Evolutionary conservation across 345 rosid genomes (phyloP).

Genomic region (Dovyalis caffra): DNA sequence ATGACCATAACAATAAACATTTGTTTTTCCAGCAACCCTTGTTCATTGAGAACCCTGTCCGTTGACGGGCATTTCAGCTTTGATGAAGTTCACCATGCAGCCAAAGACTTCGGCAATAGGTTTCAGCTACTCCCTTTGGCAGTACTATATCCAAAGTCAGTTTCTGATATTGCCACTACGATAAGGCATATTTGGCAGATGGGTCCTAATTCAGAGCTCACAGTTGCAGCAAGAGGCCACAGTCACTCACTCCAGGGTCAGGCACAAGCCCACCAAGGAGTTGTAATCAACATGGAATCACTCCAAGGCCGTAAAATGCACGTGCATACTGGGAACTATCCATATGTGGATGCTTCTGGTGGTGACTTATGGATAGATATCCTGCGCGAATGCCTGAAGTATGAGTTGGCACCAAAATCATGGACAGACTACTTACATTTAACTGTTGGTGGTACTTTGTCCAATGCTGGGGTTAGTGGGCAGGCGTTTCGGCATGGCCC

Average conservation of each 20-base stretch:
- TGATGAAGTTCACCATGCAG: slow-evolving; percentile 62
- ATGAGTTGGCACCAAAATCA: slow-evolving; percentile 32
- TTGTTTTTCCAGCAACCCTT: slow-evolving; percentile 61
- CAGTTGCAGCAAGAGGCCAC: slow-evolving; percentile 45
- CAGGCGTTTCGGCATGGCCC: slow-evolving; percentile 38
- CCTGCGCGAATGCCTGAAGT: slow-evolving; percentile 20
- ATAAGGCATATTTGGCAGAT: slow-evolving; percentile 75
- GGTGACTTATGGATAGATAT: slow-evolving; percentile 32
- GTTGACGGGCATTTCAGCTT: slow-evolving; percentile 73
- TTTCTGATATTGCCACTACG: slow-evolving; percentile 69
- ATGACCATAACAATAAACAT: slow-evolving; percentile 53
- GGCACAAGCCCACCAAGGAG: slow-evolving; percentile 25
- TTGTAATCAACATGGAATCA: slow-evolving; percentile 30
- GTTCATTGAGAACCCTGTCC: slow-evolving; percentile 55
- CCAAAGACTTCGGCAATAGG: slow-evolving; percentile 81
- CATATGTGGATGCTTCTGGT: slow-evolving; percentile 23
- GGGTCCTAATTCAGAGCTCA: slow-evolving; percentile 78
- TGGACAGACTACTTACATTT: slow-evolving; percentile 37
- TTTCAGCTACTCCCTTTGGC: slow-evolving; percentile 69
- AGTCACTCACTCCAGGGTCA: slow-evolving; percentile 36
- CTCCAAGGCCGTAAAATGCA: slow-evolving; percentile 17
- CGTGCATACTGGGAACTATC: slow-evolving; percentile 7
- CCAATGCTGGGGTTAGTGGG: slow-evolving; percentile 37
- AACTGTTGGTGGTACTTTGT: slow-evolving; percentile 35
- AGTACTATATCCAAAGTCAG: slow-evolving; percentile 76